Evolutionary conservation across 1,284 basidiomycete genomes (phyloP), one percentile per base, ranked within the genome.

Genomic region (Tremellales sp.): DNA sequence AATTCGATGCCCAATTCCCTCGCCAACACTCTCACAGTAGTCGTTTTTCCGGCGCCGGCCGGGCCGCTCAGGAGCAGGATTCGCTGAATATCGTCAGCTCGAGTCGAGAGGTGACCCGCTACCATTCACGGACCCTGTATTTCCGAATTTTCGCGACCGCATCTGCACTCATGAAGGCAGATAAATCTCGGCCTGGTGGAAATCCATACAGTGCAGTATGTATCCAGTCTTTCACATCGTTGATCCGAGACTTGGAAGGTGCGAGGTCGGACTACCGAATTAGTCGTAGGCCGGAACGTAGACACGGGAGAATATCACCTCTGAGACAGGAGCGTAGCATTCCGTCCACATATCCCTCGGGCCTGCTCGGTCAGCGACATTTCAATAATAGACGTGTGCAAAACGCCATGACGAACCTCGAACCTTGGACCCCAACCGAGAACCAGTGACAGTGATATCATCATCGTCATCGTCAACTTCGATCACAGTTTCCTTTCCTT

Each of bases 31-130:
- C 81, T 81, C 0, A 97, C 60, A 0, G 89, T 89, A 0, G 90
- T 81, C 0, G 93, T 94, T 76, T 98, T 98, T 0, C 84, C 94
- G 0, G 84, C 82, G 0, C 94, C 96, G 7, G 92, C 85, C 0
- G 90, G 89, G 2, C 96, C 94, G 1, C 87, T 88, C 7, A 98
- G 75, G 0, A 84, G 82, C 2, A 97, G 80, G 21, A 98, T 82
- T 33, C 89, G 81, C 90, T 92, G 55, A 10, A 37, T 3, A 29
- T 40, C 41, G 42, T 24, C 35, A 43, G 33, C 33, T 15, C 13
- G 6, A 36, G 33, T 7, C 33, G 13, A 36, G 13, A n/a, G n/a
- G n/a, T n/a, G n/a, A n/a, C n/a, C n/a, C n/a, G n/a, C n/a, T n/a
- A n/a, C n/a, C n/a, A 4, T 36, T 36, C 15, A 77, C 84, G 45